A percentile compares a stretch with the other conserved stretches of the same genome.
phyloP scores from a whole-genome alignment of 768 basidiomycete species.

The Melanogaster broomeanus region DNA sequence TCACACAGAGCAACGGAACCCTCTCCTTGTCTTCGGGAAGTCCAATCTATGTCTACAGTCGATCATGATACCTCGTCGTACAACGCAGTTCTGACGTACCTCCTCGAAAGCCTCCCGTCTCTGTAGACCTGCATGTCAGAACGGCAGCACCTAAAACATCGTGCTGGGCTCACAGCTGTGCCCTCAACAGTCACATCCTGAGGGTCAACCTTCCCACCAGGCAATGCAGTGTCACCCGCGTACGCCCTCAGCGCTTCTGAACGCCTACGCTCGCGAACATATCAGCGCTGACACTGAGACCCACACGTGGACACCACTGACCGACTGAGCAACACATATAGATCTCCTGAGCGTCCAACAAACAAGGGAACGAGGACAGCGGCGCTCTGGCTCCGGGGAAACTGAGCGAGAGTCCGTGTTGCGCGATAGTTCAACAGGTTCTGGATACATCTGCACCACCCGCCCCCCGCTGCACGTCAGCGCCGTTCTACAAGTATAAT shows the following conservation, averaged over 20 bases:
- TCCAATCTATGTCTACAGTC: conserved; percentile 63
- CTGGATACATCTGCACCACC: conserved; percentile 20
- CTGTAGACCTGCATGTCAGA: conserved; percentile 37
- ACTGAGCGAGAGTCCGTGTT: conserved; percentile 30
- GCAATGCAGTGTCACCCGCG: conserved; percentile 86
- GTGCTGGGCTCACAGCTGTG: conserved; percentile 57
- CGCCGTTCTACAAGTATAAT: not conserved
- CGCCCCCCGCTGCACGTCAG: not conserved
- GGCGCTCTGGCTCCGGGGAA: conserved; percentile 63
- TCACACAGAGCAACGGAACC: conserved; percentile 72
- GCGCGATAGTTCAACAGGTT: conserved; percentile 30
- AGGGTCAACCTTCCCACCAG: conserved; percentile 80
- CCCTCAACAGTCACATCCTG: conserved; percentile 71
- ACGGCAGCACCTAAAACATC: not conserved
- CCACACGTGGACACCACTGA: conserved; percentile 37
- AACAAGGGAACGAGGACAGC: conserved; percentile 86
- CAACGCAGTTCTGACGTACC: conserved; percentile 40
- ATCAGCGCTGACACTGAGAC: too few species aligned
- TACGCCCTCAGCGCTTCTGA: conserved; percentile 72
- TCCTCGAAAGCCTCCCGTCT: conserved; percentile 90
- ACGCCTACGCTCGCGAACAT: too few species aligned
- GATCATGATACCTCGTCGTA: too few species aligned
- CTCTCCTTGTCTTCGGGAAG: conserved; percentile 68
- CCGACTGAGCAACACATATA: conserved; percentile 86
- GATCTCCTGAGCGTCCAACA: conserved; percentile 77